Evolutionary conservation across 768 basidiomycete species (phyloP), one percentile per base, ranked within the genome.

Genomic region (Russula brevipes): DNA sequence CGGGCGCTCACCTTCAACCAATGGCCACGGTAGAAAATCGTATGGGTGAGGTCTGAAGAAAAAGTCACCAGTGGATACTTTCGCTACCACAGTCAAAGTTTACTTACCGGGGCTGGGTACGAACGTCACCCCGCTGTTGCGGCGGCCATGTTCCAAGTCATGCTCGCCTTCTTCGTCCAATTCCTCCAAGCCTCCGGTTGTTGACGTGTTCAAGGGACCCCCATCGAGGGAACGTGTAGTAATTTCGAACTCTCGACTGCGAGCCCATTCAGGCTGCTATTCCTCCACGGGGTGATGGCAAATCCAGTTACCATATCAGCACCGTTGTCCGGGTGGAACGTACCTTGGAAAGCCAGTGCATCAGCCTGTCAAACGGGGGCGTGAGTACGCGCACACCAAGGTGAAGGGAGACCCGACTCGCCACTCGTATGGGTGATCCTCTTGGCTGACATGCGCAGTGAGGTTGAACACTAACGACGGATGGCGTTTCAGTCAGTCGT

Each of bases 241-340:
- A 66, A 93, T 91, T 73, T 93, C 91, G 71, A 93, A 92, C 72
- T 93, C 91, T 51, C 91, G 81, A 73, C 88, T 91, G 45, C 87
- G 84, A 6, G 88, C 88, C 89, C 91, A 94, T 30, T 89, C 87
- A 16, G 91, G 91, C 87, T 94, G 91, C 91, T 93, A 73, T 62
- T 69, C 19, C 36, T 53, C 24, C 57, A 51, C 38, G 46, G 61
- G 65, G 52, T 61, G 46, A 56, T 17, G 19, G 41, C 41, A 36
- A 49, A 24, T 46, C 33, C 46, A 33, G 39, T 47, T n/a, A 19
- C 30, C 3, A 10, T 11, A 19, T 41, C 50, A 44, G 24, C 17
- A 35, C 47, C 38, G 52, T 41, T n/a, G 16, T 49, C 61, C 54
- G 16, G 58, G 24, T 24, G 24, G 57, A 45, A 63, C 73, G 68